Conservation (phyloP, 2,329 filamentous ascomycete species). For the Apiospora arundinis region DNA sequence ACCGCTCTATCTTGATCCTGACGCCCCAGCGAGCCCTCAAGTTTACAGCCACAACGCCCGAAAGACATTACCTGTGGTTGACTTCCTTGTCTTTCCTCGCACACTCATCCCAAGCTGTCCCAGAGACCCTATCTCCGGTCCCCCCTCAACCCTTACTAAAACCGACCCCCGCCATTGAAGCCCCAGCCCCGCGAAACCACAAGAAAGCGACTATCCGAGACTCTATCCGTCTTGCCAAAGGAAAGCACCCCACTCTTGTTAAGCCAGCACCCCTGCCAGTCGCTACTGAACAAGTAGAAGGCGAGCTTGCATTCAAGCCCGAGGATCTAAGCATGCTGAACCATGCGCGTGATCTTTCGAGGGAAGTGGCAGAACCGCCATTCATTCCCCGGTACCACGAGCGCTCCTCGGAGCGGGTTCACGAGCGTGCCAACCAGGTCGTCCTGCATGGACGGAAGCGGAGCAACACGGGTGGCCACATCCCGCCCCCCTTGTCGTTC, state of each 20-base stretch:
- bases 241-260: constrained; percentile 55
- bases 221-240: constrained; percentile 88
- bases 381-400: constrained; percentile 74
- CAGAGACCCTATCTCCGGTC: constrained; percentile 67
- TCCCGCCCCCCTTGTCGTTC: constrained; percentile 74
- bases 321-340: constrained; percentile 41
- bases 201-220: constrained; percentile 74
- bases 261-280: constrained; percentile 32
- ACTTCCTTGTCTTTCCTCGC: constrained; percentile 94
- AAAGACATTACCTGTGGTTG: constrained; percentile 94
- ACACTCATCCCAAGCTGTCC: constrained; percentile 82
- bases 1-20: constrained; percentile 92
- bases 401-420: constrained; percentile 50
- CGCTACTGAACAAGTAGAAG: constrained; percentile 43
- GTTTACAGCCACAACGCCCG: constrained; percentile 83
- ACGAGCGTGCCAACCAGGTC: constrained; percentile 51
- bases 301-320: constrained; percentile 43
- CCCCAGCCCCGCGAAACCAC: constrained; percentile 46
- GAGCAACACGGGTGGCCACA: constrained; percentile 84
- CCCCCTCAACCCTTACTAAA: constrained; percentile 44
- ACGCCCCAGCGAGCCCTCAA: constrained; percentile 94
- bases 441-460: constrained; percentile 78
- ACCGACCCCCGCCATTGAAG: constrained; percentile 58
- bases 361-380: constrained; percentile 73
- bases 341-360: constrained; percentile 56